Conservation (phyloP, 306 rosid species). For the Dalbergia oliveri region DNA sequence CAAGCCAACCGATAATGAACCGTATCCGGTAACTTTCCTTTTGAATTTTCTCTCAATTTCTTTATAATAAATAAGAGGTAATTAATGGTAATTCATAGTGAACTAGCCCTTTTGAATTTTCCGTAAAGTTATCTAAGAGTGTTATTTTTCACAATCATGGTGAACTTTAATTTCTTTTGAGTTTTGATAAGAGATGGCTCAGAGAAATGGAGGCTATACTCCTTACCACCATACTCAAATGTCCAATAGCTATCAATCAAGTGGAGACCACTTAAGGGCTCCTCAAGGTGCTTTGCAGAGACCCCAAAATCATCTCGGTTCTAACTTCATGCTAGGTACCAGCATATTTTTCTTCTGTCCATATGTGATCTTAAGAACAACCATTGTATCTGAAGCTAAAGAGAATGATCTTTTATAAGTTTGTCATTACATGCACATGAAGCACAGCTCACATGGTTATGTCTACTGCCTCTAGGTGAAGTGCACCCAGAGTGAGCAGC, state of each 20-base stretch:
- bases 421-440: background rate
- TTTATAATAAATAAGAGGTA: conserved; percentile 41
- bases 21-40: background rate
- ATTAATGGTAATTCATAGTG: background rate
- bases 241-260: conserved; percentile 39
- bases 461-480: too few relatives aligned
- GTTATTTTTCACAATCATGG: conserved; percentile 27
- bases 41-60: background rate
- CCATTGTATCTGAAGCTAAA: background rate
- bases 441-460: too few relatives aligned
- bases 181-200: conserved; percentile 22
- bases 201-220: background rate
- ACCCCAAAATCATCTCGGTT: background rate
- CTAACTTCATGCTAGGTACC: background rate
- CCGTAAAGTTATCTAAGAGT: background rate
- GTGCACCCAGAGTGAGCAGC: too few relatives aligned
- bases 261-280: conserved; percentile 38
- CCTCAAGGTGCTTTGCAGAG: conserved; percentile 12
- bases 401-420: background rate
- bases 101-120: conserved; percentile 18
- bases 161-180: conserved; percentile 42
- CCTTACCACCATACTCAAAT: conserved; percentile 32
- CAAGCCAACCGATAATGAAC: too few relatives aligned
- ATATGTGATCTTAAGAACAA: background rate
- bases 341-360: background rate